These are phyloP conservation scores for Dichotomocladium elegans DNA, from an alignment of 371 early-diverging fungal species.

Conservation along the genomic window DNA sequence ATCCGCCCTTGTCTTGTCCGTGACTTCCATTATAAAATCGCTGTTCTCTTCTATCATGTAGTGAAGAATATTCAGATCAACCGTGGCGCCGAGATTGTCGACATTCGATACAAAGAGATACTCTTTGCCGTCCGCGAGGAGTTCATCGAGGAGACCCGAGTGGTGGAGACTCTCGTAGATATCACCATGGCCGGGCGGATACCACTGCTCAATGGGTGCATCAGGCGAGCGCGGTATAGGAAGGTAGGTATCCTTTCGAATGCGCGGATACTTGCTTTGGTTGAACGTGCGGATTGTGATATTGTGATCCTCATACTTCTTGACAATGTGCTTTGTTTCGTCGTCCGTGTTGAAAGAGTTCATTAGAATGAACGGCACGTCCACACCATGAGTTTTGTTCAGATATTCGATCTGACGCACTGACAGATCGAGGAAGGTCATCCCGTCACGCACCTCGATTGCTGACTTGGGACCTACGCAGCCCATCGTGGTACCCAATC, in stretches of 20 bases:
- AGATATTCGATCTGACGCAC: conserved; percentile 98
- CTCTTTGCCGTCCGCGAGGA: conserved; percentile 96
- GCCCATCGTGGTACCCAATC: conserved; percentile 99
- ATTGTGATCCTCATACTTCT: conserved; percentile 90
- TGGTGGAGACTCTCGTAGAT: conserved; percentile 91
- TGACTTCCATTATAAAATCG: conserved; percentile 99
- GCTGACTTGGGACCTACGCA: conserved; percentile 99
- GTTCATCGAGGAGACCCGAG: conserved; percentile 93
- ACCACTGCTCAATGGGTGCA: conserved; percentile 60
- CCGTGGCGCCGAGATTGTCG: conserved; percentile 98
- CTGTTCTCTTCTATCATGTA: conserved; percentile 86
- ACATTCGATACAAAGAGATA: conserved; percentile 99
- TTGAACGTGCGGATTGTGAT: conserved; percentile 95
- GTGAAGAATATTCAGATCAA: conserved; percentile 91
- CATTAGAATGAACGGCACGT: conserved; percentile 98
- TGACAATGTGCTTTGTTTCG: conserved; percentile 95
- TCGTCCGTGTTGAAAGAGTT: conserved; percentile 99
- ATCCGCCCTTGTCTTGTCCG: conserved; percentile 99
- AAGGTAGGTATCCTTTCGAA: conserved; percentile 88
- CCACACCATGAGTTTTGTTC: conserved; percentile 82
- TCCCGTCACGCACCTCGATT: conserved; percentile 96
- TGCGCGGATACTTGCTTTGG: conserved; percentile 95
- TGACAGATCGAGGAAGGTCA: conserved; percentile 98
- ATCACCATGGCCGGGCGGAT: conserved; percentile 99
- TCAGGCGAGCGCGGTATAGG: conserved; percentile 75